Conservation (phyloP, 495 filamentous ascomycete genomes). For the Pyronema omphalodes region DNA sequence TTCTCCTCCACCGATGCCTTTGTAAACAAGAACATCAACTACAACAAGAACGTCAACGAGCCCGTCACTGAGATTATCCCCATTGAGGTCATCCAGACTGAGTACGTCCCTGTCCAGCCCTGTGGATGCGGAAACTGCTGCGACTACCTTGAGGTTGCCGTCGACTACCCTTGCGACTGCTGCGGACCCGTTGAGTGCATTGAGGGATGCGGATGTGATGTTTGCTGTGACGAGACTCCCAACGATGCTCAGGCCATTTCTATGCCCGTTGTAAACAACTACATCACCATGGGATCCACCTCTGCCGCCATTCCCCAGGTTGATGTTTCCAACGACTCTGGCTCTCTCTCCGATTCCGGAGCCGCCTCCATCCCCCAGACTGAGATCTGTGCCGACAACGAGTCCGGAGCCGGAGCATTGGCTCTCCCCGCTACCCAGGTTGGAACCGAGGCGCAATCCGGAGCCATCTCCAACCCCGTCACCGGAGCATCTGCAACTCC, state of each 20-base stretch:
- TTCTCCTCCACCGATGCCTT: neutral
- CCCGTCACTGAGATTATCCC: neutral
- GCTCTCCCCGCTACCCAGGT: too few relatives aligned
- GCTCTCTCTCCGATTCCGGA: neutral
- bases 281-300: neutral
- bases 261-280: neutral
- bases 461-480: neutral
- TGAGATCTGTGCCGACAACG: neutral
- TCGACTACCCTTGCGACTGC: neutral
- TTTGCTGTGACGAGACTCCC: neutral
- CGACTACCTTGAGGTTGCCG: neutral
- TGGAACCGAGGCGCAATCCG: neutral
- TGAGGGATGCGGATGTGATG: neutral
- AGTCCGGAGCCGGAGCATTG: neutral
- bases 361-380: neutral
- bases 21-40: slow-evolving; percentile 4
- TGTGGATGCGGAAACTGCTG: slow-evolving; percentile 1
- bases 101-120: slow-evolving; percentile 5
- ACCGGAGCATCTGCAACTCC: neutral
- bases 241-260: neutral
- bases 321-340: neutral
- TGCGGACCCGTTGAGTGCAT: neutral
- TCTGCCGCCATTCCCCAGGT: neutral
- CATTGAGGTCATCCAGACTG: neutral
- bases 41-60: slow-evolving; percentile 8